Base-by-base conservation (phyloP, 495 filamentous ascomycete genomes). In the Astrothelium subdiscretum region DNA sequence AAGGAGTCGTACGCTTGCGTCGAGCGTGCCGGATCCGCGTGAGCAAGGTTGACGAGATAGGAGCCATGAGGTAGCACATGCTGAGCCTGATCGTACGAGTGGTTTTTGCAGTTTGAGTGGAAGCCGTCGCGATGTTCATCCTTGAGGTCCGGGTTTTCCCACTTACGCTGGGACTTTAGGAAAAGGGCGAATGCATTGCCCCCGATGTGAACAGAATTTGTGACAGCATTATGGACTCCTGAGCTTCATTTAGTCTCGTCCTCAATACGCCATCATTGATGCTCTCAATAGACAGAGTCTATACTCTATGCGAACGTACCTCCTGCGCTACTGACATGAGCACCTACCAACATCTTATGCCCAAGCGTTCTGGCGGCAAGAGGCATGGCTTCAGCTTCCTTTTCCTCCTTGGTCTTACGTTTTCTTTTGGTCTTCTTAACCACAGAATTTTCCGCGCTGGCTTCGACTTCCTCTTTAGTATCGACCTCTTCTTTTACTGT, bases 31-130 rank as follows among this genome's bases (percentile, higher is more conserved):
- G 81, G 72, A 67, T 96, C 91, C 18, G 81, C 76, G 69, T 95
- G 88, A 1, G 94, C 94, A 31, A 97, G 85, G 71, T 98, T 98
- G 66, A 98, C 89, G 13, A 98, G 85, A 71, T 98, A 98, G 2
- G 90, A 95, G 48, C 92, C 94, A 71, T 98, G 94, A 0, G 94
- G 94, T 1, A 98, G 63, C 59, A 73, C 72, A 67, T 70, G 83
- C 80, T 78, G 78, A 52, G 73, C 73, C 15, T 84, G 81, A 69
- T 95, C 84, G 72, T 92, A 96, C 31, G 79, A 75, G 68, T 95
- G 84, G 65, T 88, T 78, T 38, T 77, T 74, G 66, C 87, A 90
- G 31, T 83, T 74, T 29, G 78, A 74, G 61, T 76, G 78, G 76
- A 96, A 98, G 20, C 83, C 77, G 32, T 85, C 79, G 57, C 77